Evolutionary conservation across 129 eudicot species (phyloP).

Genomic region (Heracleum sosnowskyi): DNA sequence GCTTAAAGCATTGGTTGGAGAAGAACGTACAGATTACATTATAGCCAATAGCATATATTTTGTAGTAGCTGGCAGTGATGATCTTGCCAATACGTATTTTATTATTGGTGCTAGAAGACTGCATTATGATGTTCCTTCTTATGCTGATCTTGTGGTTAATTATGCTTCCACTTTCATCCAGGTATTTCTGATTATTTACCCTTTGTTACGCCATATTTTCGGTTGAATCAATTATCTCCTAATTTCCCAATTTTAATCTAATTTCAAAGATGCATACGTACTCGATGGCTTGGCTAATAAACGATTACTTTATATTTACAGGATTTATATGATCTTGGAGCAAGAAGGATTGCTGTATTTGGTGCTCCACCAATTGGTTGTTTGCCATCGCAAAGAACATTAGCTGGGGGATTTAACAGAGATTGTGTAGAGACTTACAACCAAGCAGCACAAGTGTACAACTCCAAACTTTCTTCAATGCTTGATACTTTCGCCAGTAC

Average conservation of each 20-base stretch:
- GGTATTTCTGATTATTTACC: conserved; percentile 23
- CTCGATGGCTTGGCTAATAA: background rate
- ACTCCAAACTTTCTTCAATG: background rate
- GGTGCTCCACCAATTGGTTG: conserved; percentile 8
- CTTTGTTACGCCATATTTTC: too few relatives aligned
- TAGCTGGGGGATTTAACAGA: conserved; percentile 2
- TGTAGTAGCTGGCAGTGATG: conserved; percentile 75
- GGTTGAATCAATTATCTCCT: too few relatives aligned
- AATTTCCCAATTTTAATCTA: too few relatives aligned
- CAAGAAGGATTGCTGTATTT: background rate
- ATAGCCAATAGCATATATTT: conserved; percentile 37
- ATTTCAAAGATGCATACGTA: too few relatives aligned
- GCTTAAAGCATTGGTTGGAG: conserved; percentile 55
- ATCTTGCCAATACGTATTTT: conserved; percentile 68
- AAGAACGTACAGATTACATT: conserved; percentile 32
- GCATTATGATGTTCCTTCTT: conserved; percentile 53
- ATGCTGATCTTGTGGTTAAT: conserved; percentile 45
- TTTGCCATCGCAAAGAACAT: background rate
- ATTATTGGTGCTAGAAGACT: conserved; percentile 30
- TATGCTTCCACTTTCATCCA: conserved; percentile 44
- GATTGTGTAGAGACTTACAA: background rate
- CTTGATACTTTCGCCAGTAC: background rate
- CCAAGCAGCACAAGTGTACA: conserved; percentile 1
- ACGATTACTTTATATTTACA: background rate
- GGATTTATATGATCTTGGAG: background rate